Base-by-base conservation (phyloP, 2,329 filamentous ascomycete genomes). In the Claviceps quebecensis region DNA sequence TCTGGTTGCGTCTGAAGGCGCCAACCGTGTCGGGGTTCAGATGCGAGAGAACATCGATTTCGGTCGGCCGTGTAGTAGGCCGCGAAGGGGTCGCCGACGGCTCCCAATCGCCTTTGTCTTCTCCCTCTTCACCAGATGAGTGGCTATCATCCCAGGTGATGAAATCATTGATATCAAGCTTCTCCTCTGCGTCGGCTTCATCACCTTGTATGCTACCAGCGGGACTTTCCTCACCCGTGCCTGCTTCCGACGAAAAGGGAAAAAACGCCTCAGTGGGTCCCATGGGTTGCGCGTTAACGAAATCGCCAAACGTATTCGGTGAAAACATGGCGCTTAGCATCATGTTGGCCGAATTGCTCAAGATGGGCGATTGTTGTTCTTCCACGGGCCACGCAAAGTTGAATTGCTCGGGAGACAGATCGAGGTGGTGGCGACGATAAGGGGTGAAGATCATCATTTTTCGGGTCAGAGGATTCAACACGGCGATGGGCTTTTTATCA, bases 211-310 rank as follows among this genome's bases (percentile, higher is more conserved):
- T 50, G 47, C 66, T 68, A 22, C 58, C 57, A 13, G 60, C 56
- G 58, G 68, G 71, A 56, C 69, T 74, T 45, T 77, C 75, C 37
- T 77, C 74, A 39, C 70, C 69, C 16, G 72, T 65, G 46, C 77
- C 74, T 50, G 77, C 74, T 55, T 86, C 81, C 13, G 78, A 76
- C 11, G 75, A 74, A 50, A 83, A 81, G 5, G 84, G 79, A 59
- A 86, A 89, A 65, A 88, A 89, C 7, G 85, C 84, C 65, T 89
- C 85, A 0, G 81, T 75, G 2, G 85, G 83, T 1, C 84, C 85
- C 60, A 87, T 74, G n/a, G 80, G 74, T 60, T 86, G 81, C 5
- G 78, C 79, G 56, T 76, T 76, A 65, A 80, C 69, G 53, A 75
- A 75, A 59, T 78, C 75, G 43, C 73, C 75, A 57, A 77, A 76